Evolutionary conservation across 768 basidiomycete species (phyloP).

Genomic region (Lentinula boryana): DNA sequence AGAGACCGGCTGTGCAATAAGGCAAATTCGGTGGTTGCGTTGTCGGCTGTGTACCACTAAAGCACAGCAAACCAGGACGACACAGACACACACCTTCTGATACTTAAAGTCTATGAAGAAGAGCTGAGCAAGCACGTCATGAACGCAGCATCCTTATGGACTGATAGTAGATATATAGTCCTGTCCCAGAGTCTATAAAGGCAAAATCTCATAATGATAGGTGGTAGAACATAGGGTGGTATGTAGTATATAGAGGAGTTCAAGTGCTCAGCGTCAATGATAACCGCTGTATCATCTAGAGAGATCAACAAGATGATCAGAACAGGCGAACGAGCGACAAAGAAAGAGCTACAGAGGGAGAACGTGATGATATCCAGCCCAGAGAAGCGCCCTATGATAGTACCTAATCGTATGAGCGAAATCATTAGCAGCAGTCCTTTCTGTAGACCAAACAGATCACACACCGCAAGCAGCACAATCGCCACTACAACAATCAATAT

Average conservation of each 20-base stretch:
- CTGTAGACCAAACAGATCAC: constrained; percentile 18
- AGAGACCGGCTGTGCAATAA: too few species aligned
- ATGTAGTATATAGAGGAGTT: not conserved
- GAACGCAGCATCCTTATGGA: too few species aligned
- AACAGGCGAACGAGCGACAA: not conserved
- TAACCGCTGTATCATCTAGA: too few species aligned
- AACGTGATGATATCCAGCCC: not conserved
- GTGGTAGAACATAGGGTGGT: not conserved
- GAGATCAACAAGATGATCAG: too few species aligned
- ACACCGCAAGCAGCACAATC: constrained; percentile 89
- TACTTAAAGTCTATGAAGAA: too few species aligned
- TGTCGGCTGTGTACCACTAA: too few species aligned
- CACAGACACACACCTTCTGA: too few species aligned
- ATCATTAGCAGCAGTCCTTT: not conserved
- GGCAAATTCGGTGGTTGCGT: too few species aligned
- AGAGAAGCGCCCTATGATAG: not conserved
- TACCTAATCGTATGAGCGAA: not conserved
- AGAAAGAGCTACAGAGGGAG: not conserved
- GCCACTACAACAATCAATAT: constrained; percentile 80
- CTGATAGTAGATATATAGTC: too few species aligned
- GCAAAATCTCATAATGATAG: not conserved
- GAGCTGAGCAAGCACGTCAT: too few species aligned
- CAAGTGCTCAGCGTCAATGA: not conserved
- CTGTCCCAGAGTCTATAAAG: not conserved
- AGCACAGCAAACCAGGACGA: too few species aligned